phyloP scores from a whole-genome alignment of 306 rosid genomes.

The Hippophae tibetana region DNA sequence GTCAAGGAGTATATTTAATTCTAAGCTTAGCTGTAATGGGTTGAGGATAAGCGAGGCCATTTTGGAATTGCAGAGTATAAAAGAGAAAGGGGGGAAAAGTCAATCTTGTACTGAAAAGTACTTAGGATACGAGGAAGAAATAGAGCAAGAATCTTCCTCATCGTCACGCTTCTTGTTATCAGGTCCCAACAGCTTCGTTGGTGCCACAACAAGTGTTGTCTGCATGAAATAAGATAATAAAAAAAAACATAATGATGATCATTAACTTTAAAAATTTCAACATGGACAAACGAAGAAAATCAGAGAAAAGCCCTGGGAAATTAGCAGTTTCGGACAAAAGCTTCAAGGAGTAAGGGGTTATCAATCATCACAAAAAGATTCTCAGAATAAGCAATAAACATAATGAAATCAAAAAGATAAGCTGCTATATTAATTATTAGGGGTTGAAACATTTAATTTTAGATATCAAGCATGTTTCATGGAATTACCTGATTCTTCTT shows the following conservation, averaged over 20 bases:
- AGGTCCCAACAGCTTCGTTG: slow-evolving; percentile 68
- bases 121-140: slow-evolving; percentile 70
- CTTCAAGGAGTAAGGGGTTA: background rate
- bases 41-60: background rate
- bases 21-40: slow-evolving; percentile 12
- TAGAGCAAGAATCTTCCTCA: slow-evolving; percentile 87
- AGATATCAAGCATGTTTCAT: background rate
- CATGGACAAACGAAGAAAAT: background rate
- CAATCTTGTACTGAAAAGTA: slow-evolving; percentile 16
- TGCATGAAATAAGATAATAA: slow-evolving; percentile 21
- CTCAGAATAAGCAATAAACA: no score
- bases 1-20: slow-evolving; percentile 34
- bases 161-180: slow-evolving; percentile 79
- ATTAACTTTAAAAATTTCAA: background rate
- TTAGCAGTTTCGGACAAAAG: background rate
- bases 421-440: no score
- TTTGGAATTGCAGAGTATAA: background rate
- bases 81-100: slow-evolving; percentile 5
- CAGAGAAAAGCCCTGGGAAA: background rate
- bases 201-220: slow-evolving; percentile 41
- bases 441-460: background rate
- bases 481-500: slow-evolving; percentile 69
- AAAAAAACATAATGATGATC: slow-evolving; percentile 7
- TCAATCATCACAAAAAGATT: background rate
- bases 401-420: no score